A percentile compares a stretch with the other conserved stretches of the same genome.
These are phyloP conservation scores for Botrytis elliptica DNA, from an alignment of 2,329 filamentous ascomycete species.

Conservation along the genomic window DNA sequence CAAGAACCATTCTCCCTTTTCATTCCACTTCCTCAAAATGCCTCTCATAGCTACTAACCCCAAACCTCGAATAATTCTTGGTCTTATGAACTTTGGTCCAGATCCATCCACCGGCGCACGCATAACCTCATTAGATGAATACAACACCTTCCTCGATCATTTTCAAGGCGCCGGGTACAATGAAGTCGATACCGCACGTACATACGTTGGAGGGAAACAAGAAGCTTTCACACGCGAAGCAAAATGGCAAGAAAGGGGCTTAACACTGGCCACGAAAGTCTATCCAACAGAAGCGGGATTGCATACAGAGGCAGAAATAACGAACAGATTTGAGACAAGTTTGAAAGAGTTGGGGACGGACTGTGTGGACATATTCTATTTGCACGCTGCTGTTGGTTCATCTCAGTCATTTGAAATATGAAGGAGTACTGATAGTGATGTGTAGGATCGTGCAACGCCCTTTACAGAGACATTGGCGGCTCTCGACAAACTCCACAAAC, in stretches of 20 bases:
- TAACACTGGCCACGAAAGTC: conserved; percentile 76
- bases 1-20: not conserved
- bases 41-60: conserved; percentile 35
- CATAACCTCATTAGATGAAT: conserved; percentile 65
- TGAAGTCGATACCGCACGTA: conserved; percentile 79
- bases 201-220: conserved; percentile 70
- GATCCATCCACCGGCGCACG: conserved; percentile 62
- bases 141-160: conserved; percentile 69
- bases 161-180: conserved; percentile 78
- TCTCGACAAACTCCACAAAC: conserved; percentile 77
- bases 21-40: conserved; percentile 28
- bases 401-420: not conserved
- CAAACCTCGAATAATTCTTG: conserved; percentile 69
- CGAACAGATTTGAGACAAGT: conserved; percentile 63
- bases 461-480: conserved; percentile 79
- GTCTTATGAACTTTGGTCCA: conserved; percentile 82
- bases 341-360: conserved; percentile 71
- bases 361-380: conserved; percentile 74
- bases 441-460: conserved; percentile 59
- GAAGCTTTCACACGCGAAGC: conserved; percentile 76
- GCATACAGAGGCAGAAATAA: conserved; percentile 64
- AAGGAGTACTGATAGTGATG: not conserved
- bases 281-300: conserved; percentile 61
- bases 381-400: conserved; percentile 58
- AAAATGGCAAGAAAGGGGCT: conserved; percentile 74